A percentile compares a stretch with the other conserved stretches of the same genome.
Evolutionary conservation across 441 rosid species (phyloP).

Genomic region (Kokia cookei): DNA sequence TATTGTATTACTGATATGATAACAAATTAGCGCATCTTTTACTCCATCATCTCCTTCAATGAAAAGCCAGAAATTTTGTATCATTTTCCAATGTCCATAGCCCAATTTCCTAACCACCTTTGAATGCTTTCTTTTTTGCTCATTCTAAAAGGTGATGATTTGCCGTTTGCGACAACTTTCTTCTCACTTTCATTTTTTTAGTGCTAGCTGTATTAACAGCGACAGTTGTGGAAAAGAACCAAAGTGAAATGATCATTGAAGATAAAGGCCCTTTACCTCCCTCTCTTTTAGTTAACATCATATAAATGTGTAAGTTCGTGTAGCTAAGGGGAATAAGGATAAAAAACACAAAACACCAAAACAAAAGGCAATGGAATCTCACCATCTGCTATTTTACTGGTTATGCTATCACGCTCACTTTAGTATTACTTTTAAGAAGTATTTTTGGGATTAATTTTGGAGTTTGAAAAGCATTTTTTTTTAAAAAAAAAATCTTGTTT

Average conservation of each 20-base stretch:
- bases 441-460: no score
- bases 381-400: not conserved
- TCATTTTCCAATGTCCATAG: conserved; percentile 1
- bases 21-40: not conserved
- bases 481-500: no score
- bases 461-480: no score
- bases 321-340: not conserved
- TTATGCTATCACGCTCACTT: not conserved
- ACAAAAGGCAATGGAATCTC: not conserved
- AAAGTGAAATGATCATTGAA: conserved; percentile 6
- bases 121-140: not conserved
- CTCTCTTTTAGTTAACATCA: conserved; percentile 1
- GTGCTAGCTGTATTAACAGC: conserved; percentile 6
- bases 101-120: not conserved
- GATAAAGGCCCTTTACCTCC: conserved; percentile 1
- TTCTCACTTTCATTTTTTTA: conserved; percentile 1
- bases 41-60: not conserved
- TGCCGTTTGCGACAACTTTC: not conserved
- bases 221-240: conserved; percentile 17
- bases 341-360: not conserved
- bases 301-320: not conserved
- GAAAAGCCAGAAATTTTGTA: not conserved
- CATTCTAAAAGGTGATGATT: not conserved
- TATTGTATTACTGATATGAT: not conserved
- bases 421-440: no score